Conservation (phyloP, 2,329 filamentous ascomycete genomes). For the Pestalotiopsis sp. region DNA sequence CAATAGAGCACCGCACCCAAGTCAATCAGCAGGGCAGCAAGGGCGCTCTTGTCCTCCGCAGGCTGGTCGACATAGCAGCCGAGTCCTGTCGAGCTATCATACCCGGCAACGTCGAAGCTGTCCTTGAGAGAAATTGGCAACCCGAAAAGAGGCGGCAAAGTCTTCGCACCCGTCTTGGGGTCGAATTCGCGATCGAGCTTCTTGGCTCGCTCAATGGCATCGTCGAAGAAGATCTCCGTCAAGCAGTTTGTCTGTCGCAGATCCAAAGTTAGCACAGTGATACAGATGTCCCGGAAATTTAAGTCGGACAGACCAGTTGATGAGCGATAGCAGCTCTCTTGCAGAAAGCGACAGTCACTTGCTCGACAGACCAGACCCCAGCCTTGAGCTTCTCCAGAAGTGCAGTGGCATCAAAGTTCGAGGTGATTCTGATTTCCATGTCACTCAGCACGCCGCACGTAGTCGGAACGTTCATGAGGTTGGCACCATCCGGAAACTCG, state of each 20-base stretch:
- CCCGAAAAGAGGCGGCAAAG: conserved; percentile 62
- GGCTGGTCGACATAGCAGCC: conserved; percentile 44
- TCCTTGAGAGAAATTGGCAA: conserved; percentile 49
- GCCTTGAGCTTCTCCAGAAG: conserved; percentile 17
- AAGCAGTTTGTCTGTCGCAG: conserved; percentile 32
- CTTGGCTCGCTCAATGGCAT: conserved; percentile 37
- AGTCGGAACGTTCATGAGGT: conserved; percentile 24
- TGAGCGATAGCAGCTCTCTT: conserved; percentile 49
- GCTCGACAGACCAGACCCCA: conserved; percentile 23
- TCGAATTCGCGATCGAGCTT: conserved; percentile 43
- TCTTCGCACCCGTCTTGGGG: conserved; percentile 26
- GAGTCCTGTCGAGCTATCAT: conserved; percentile 47
- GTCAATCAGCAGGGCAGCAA: conserved; percentile 45
- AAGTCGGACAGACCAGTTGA: conserved; percentile 31
- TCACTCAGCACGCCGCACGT: conserved; percentile 17
- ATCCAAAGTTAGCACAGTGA: conserved; percentile 13
- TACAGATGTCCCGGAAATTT: no score
- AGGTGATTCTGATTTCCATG: conserved; percentile 19
- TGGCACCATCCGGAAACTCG: conserved; percentile 15
- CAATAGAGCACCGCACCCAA: conserved; percentile 52
- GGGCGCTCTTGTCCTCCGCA: conserved; percentile 23
- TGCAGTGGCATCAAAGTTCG: conserved; percentile 18
- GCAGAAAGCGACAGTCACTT: conserved; percentile 44
- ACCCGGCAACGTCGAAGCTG: not conserved
- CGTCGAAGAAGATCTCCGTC: conserved; percentile 49